Percentiles rank a stretch among this genome's conserved stretches.
These are phyloP conservation scores for Elongisporangium prolatum DNA, from an alignment of 352 stramenopile genomes.

Conservation along the genomic window DNA sequence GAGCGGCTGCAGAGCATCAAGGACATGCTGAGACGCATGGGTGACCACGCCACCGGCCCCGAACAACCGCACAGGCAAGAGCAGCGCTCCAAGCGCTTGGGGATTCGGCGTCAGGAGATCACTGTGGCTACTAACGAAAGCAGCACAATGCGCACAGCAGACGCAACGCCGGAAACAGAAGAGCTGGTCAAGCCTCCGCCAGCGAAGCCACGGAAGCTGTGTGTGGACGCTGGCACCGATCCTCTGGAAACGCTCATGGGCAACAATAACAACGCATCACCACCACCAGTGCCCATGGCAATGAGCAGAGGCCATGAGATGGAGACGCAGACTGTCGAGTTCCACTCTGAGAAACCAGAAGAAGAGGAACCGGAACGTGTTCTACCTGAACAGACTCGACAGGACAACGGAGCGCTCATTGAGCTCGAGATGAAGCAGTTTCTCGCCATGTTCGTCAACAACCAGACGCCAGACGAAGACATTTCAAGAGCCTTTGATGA, in stretches of 20 bases:
- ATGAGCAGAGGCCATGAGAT: slow-evolving; percentile 26
- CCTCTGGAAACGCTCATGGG: slow-evolving; percentile 48
- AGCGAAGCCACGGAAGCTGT: slow-evolving; percentile 4
- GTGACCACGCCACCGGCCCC: neutral
- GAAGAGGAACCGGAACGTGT: neutral
- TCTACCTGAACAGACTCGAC: neutral
- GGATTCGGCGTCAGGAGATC: neutral
- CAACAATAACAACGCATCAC: slow-evolving; percentile 1
- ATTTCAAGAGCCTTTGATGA: slow-evolving; percentile 7
- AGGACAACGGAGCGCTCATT: slow-evolving; percentile 28
- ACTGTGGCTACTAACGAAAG: neutral
- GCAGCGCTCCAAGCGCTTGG: neutral
- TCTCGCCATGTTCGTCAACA: slow-evolving; percentile 12
- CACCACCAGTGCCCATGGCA: too few relatives aligned
- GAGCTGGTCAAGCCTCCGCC: slow-evolving; percentile 6
- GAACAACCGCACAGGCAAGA: neutral
- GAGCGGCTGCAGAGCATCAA: slow-evolving; percentile 59
- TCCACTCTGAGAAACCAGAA: slow-evolving; percentile 6
- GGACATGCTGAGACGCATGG: slow-evolving; percentile 37
- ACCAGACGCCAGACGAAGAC: slow-evolving; percentile 6
- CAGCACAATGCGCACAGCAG: neutral
- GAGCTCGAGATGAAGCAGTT: slow-evolving; percentile 58
- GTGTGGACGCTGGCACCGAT: slow-evolving; percentile 47
- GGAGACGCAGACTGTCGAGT: slow-evolving; percentile 48
- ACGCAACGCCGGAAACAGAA: slow-evolving; percentile 1